phyloP scores from a whole-genome alignment of 305 asterid species.

The Solanum hybrid region DNA sequence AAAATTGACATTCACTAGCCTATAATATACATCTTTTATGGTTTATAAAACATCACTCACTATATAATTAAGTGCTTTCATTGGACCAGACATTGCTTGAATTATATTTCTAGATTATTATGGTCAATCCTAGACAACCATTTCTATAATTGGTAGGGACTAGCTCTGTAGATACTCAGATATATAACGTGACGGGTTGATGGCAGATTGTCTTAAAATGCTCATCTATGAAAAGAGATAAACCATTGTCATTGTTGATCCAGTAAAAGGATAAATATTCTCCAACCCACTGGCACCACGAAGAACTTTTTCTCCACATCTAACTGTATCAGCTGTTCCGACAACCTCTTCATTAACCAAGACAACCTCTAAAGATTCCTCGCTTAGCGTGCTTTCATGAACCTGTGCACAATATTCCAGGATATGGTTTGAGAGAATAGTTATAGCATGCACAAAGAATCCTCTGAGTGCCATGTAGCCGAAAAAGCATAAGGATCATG shows the following conservation, averaged over 20 bases:
- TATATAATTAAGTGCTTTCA: constrained; percentile 79
- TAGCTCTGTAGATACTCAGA: background rate
- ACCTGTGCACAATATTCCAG: background rate
- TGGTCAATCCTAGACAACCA: background rate
- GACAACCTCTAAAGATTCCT: background rate
- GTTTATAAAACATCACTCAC: constrained; percentile 32
- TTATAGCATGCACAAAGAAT: background rate
- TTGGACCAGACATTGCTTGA: constrained; percentile 58
- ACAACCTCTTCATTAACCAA: background rate
- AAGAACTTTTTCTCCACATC: background rate
- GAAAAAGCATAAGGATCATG: background rate
- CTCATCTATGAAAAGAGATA: background rate
- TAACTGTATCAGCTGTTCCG: too few species aligned
- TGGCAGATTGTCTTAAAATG: background rate
- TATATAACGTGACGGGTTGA: background rate
- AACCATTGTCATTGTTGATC: background rate
- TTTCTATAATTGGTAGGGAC: background rate
- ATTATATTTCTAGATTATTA: background rate
- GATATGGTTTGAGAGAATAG: background rate
- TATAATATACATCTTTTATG: background rate
- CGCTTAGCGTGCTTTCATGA: background rate
- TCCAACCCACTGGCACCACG: background rate
- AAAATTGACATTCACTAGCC: background rate
- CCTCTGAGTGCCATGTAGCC: background rate
- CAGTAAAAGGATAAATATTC: background rate